These are phyloP conservation scores for Colletotrichum sp. DNA, from an alignment of 2,329 filamentous ascomycete species.

Conservation along the genomic window DNA sequence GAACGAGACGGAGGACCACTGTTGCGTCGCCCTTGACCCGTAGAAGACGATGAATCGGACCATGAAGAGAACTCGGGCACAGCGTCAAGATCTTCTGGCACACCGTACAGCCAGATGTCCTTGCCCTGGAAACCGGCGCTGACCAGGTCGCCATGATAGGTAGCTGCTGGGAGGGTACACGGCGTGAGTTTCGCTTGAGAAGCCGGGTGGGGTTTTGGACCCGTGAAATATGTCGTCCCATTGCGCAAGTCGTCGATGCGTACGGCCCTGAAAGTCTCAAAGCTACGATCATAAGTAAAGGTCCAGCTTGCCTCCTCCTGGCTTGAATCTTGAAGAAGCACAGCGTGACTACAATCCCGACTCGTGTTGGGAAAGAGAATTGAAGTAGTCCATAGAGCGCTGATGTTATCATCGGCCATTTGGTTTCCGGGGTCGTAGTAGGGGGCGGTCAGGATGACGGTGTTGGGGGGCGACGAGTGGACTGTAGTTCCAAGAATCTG, in stretches of 20 bases:
- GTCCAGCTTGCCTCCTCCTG: slow-evolving; percentile 75
- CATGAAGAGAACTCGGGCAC: slow-evolving; percentile 46
- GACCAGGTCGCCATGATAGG: slow-evolving; percentile 72
- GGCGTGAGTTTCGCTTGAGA: slow-evolving; percentile 67
- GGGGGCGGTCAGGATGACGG: slow-evolving; percentile 78
- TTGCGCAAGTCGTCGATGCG: slow-evolving; percentile 76
- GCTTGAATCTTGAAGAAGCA: slow-evolving; percentile 65
- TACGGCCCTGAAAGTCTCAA: slow-evolving; percentile 79
- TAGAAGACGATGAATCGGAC: slow-evolving; percentile 29
- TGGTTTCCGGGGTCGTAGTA: slow-evolving; percentile 77
- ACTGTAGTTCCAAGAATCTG: slow-evolving; percentile 79
- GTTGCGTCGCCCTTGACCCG: slow-evolving; percentile 36
- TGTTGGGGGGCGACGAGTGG: slow-evolving; percentile 66
- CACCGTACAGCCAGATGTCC: slow-evolving; percentile 79
- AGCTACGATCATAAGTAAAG: slow-evolving; percentile 77
- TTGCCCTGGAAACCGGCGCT: slow-evolving; percentile 74
- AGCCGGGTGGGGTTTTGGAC: slow-evolving; percentile 59
- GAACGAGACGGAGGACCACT: slow-evolving; percentile 47
- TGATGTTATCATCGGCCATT: slow-evolving; percentile 69
- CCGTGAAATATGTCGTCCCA: slow-evolving; percentile 80
- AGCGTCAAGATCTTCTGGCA: slow-evolving; percentile 74
- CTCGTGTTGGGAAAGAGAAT: slow-evolving; percentile 85
- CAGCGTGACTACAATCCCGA: slow-evolving; percentile 77
- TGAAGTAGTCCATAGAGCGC: slow-evolving; percentile 82
- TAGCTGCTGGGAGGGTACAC: slow-evolving; percentile 71